These are phyloP conservation scores for Mariannaea sp. DNA, from an alignment of 2,329 filamentous ascomycete species.

Conservation along the genomic window DNA sequence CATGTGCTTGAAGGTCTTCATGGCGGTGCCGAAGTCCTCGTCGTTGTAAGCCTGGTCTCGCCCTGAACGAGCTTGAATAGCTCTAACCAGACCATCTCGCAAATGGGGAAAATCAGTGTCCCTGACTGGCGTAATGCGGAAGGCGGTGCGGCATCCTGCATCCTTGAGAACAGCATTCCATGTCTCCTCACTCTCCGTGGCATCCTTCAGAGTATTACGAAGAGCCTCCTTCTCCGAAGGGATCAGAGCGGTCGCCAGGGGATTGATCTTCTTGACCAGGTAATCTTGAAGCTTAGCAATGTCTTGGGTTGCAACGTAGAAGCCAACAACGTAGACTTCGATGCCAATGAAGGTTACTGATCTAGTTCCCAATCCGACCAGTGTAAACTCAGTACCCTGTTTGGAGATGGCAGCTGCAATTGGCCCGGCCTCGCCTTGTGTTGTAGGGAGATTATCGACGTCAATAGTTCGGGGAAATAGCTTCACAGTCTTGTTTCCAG, in stretches of 20 bases:
- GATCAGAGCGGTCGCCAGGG: constrained; percentile 80
- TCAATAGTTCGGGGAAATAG: constrained; percentile 75
- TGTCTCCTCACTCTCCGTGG: constrained; percentile 68
- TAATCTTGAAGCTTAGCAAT: constrained; percentile 79
- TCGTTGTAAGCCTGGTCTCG: constrained; percentile 63
- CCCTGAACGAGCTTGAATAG: constrained; percentile 75
- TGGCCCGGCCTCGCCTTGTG: constrained; percentile 38
- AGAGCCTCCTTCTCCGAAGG: constrained; percentile 79
- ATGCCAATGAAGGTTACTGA: constrained; percentile 89
- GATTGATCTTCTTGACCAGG: constrained; percentile 76
- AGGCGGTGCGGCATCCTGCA: constrained; percentile 71
- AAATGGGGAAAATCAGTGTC: constrained; percentile 95
- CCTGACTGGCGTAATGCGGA: constrained; percentile 86
- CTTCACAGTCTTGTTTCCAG: constrained; percentile 79
- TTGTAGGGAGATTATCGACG: constrained; percentile 53
- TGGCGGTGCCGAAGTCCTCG: constrained; percentile 74
- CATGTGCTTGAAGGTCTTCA: constrained; percentile 79
- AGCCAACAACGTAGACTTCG: constrained; percentile 91
- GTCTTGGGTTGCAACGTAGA: constrained; percentile 86
- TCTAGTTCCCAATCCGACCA: constrained; percentile 85
- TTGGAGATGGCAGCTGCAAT: constrained; percentile 46
- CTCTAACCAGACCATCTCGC: constrained; percentile 87
- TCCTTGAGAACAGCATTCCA: constrained; percentile 75
- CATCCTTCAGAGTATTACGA: constrained; percentile 70
- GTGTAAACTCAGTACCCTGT: constrained; percentile 73